These are phyloP conservation scores for Arachis hypogaea DNA, from an alignment of 306 rosid species.

Conservation along the genomic window DNA sequence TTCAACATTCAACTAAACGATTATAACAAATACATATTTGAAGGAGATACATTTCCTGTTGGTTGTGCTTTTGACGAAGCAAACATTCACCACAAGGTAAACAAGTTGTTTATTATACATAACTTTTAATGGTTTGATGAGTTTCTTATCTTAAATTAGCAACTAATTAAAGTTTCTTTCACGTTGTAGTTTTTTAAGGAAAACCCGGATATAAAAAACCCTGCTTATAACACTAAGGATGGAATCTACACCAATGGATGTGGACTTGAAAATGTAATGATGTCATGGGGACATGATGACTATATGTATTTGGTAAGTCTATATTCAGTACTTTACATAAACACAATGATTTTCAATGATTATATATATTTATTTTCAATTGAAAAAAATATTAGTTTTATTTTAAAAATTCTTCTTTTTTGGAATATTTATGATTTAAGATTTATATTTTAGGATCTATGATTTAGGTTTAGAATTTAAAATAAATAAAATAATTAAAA, in stretches of 20 bases:
- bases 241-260: too few species aligned
- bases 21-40: constrained; percentile 3
- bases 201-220: constrained; percentile 39
- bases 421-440: too few species aligned
- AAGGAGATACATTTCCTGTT: constrained; percentile 54
- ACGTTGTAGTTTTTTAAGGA: constrained; percentile 44
- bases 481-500: too few species aligned
- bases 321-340: not conserved
- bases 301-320: constrained; percentile 54
- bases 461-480: too few species aligned
- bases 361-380: not conserved
- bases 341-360: not conserved
- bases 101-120: not conserved
- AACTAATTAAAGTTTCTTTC: not conserved
- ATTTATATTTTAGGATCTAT: too few species aligned
- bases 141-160: not conserved
- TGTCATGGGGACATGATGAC: too few species aligned
- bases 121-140: too few species aligned
- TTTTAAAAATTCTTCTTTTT: too few species aligned
- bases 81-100: constrained; percentile 35
- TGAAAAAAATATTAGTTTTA: too few species aligned
- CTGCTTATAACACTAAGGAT: constrained; percentile 37
- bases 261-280: too few species aligned
- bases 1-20: constrained; percentile 23
- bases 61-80: too few species aligned